Percentiles rank a stretch among this genome's conserved stretches.
phyloP scores from a whole-genome alignment of 2,329 filamentous ascomycete genomes.

The Exophiala phaeomuriformis region DNA sequence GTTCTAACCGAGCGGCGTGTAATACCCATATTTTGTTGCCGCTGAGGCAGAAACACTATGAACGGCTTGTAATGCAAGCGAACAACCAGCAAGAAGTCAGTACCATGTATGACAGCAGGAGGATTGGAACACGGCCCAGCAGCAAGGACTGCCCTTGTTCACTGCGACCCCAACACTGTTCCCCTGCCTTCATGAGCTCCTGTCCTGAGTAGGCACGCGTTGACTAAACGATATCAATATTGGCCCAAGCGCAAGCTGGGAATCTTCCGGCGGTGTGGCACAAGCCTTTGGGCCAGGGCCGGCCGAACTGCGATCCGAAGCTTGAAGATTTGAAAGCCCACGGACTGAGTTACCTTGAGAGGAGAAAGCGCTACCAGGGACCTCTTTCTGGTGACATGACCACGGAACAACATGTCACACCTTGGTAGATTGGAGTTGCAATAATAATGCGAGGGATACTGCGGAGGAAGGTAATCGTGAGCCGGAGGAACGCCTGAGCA shows the following conservation, averaged over 20 bases:
- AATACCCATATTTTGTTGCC: constrained; percentile 1
- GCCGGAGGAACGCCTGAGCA: constrained; percentile 1
- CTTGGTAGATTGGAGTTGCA: not conserved
- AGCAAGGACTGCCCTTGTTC: constrained; percentile 7
- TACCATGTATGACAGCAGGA: too few relatives aligned
- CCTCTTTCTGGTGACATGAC: constrained; percentile 1
- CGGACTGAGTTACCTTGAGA: constrained; percentile 16
- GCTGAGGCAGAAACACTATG: constrained; percentile 15
- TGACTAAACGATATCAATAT: constrained; percentile 7
- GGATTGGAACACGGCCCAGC: constrained; percentile 2
- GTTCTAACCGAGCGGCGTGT: not conserved
- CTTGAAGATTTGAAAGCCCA: constrained; percentile 16
- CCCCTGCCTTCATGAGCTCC: constrained; percentile 4
- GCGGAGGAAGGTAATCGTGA: not conserved
- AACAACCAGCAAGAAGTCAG: constrained; percentile 10
- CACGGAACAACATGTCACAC: not conserved
- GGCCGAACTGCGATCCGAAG: constrained; percentile 16
- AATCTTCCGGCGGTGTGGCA: constrained; percentile 23
- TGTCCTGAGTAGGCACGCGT: constrained; percentile 4
- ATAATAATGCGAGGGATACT: not conserved
- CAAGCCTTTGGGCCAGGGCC: constrained; percentile 16
- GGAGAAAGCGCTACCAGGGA: constrained; percentile 8
- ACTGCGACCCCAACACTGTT: constrained; percentile 13
- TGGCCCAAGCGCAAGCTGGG: constrained; percentile 19
- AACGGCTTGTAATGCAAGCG: constrained; percentile 13